Evolutionary conservation across 768 basidiomycete genomes (phyloP).

Genomic region (Tricholoma terreum): DNA sequence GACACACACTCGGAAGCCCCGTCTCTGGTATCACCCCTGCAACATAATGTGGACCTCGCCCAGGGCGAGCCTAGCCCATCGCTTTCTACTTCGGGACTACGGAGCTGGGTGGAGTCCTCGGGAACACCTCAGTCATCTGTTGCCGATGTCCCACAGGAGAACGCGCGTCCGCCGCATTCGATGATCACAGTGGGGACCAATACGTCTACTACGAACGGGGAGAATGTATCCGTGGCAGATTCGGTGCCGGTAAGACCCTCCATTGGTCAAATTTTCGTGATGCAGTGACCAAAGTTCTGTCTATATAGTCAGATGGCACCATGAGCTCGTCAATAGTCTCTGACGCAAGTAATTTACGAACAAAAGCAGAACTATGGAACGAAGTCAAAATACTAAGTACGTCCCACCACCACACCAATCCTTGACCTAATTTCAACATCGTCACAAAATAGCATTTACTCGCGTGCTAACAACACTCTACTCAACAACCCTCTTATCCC

Average conservation of each 20-base stretch:
- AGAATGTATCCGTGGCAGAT: conserved; percentile 18
- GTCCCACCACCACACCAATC: not conserved
- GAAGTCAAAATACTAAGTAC: conserved; percentile 87
- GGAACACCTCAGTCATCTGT: conserved; percentile 8
- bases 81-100: conserved; percentile 26
- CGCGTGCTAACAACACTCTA: conserved; percentile 85
- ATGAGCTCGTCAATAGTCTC: conserved; percentile 29
- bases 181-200: conserved; percentile 10
- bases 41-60: conserved; percentile 1
- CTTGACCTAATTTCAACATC: conserved; percentile 1
- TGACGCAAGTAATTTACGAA: conserved; percentile 37
- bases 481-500: conserved; percentile 76
- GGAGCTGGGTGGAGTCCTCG: conserved; percentile 34
- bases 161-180: conserved; percentile 36
- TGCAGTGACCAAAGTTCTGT: not conserved
- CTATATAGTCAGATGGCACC: conserved; percentile 31
- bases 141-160: conserved; percentile 12
- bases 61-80: conserved; percentile 3
- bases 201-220: conserved; percentile 17
- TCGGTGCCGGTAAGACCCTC: conserved; percentile 11
- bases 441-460: conserved; percentile 63
- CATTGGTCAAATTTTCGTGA: not conserved
- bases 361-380: conserved; percentile 87
- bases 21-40: conserved; percentile 35
- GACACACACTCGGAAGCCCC: conserved; percentile 45